Evolutionary conservation across 1,139 yeast species (phyloP), one percentile per base, ranked within the genome.

Genomic region (Geotrichum australiense): DNA sequence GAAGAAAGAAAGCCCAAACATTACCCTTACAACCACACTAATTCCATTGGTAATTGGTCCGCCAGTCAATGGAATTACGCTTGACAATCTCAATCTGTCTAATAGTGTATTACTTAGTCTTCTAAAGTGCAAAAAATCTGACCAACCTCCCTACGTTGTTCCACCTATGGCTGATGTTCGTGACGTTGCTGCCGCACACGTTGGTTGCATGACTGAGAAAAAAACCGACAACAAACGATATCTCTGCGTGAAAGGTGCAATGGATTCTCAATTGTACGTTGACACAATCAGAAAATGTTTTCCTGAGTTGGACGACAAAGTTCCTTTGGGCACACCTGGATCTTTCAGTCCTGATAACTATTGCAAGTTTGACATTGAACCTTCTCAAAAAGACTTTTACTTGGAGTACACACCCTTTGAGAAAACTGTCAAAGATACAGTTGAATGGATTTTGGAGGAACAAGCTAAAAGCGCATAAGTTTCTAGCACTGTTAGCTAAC

Each of bases 21-120:
- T 68, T 52, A 50, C 53, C 4, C 49, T 69, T 25, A 51, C 69
- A 11, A 60, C 71, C 2, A 60, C 71, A 16, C 62, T 62, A 46
- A 76, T 78, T 10, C 63, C 65, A 2, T 64, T 54, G 42, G 70
- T 71, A 2, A 64, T 69, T 52, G 78, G 78, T 12, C 78, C 78
- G 24, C 55, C 47, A 53, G 55, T 48, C 49, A 57, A 7, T 50
- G 57, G 20, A 47, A 50, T 36, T 19, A 50, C 50, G 18, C 42
- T 51, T n/a, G 56, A 55, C 11, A 47, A 50, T 12, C 46, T 62
- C 43, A 59, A 61, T 51, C 54, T 62, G 1, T 59, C 64, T 12
- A 37, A 29, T 35, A 29, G 10, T 2, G n/a, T 19, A 5, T 4
- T 33, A 10, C 10, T 22, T 14, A 19, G 28, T 11, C 23, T 35